phyloP scores from a whole-genome alignment of 192 early-diverging fungal genomes.

The Pilobolus umbonatus region DNA sequence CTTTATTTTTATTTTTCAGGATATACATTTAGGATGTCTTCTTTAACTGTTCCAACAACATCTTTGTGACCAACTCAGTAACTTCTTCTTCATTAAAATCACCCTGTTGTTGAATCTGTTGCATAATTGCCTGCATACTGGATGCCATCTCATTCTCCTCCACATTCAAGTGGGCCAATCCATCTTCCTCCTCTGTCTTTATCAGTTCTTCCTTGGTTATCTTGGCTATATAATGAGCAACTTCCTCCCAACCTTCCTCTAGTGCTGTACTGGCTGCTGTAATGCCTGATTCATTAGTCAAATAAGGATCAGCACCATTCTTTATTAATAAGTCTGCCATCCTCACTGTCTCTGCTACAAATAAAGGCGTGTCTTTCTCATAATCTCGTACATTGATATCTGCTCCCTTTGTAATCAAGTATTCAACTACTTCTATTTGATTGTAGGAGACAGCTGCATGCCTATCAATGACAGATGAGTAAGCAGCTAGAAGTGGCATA shows the following conservation, averaged over 20 bases:
- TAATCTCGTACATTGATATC: constrained; percentile 68
- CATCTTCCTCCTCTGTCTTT: constrained; percentile 8
- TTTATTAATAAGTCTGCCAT: constrained; percentile 62
- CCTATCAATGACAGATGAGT: background rate
- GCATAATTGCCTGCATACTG: constrained; percentile 52
- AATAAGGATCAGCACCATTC: constrained; percentile 62
- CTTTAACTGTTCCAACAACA: constrained; percentile 9
- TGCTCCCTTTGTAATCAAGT: constrained; percentile 57
- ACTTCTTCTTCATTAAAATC: constrained; percentile 54
- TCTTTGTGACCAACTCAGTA: constrained; percentile 49
- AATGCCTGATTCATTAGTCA: constrained; percentile 60
- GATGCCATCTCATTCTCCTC: constrained; percentile 19
- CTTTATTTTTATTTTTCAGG: background rate
- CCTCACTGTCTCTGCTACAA: constrained; percentile 65
- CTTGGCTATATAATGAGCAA: constrained; percentile 55
- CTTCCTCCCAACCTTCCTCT: constrained; percentile 61
- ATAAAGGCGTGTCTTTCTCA: constrained; percentile 82
- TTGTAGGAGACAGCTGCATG: constrained; percentile 76
- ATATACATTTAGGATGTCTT: background rate
- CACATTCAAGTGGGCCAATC: background rate
- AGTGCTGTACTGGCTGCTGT: constrained; percentile 49
- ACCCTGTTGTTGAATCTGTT: constrained; percentile 43
- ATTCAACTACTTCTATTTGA: constrained; percentile 59
- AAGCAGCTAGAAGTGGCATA: background rate
- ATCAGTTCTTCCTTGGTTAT: constrained; percentile 51